Evolutionary conservation across 192 early-diverging fungal species (phyloP), one percentile per base, ranked within the genome.

Genomic region (Backusella tuberculispora): DNA sequence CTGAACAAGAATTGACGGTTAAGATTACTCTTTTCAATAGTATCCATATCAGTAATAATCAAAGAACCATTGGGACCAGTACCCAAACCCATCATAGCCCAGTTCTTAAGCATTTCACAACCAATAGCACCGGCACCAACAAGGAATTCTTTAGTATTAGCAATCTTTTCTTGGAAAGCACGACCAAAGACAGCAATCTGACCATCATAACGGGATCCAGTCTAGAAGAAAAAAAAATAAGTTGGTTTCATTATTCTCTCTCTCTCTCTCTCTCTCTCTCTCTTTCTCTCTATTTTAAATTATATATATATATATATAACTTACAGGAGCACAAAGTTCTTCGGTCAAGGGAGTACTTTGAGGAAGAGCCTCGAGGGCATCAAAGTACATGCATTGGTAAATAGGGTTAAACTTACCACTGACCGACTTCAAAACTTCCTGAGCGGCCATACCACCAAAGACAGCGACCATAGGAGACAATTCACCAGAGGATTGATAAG

Each of bases 71-170:
- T 81, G 42, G 91, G 86, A 40, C 97, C 97, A 17, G 93, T 89
- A 41, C 92, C 93, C 44, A 95, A 80, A 41, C 94, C 94, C 89
- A 95, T 95, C 88, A 99, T 92, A 37, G 97, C 96, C 96, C 96
- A 99, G 85, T 99, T 99, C 87, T 99, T 99, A 43, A 99, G 87
- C 96, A 99, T 98, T 83, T 99, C 98, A 84, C 98, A 99, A 53
- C 98, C 98, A 82, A 99, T 99, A 7, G 97, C 98, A 41, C 98
- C 98, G 47, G 98, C 92, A 67, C 98, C 98, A 71, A 99, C 97
- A 40, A 99, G 80, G 88, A 99, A 98, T 81, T 97, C 91, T 69
- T 91, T 90, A 47, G 90, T 88, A 81, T 98, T 95, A 17, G 91
- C 85, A 63, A 99, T 87, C 73, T 88, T 90, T 42, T 93, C 85